A percentile compares a stretch with the other conserved stretches of the same genome.
These are phyloP conservation scores for Wolfiporia cocos DNA, from an alignment of 1,284 basidiomycete species.

Conservation along the genomic window DNA sequence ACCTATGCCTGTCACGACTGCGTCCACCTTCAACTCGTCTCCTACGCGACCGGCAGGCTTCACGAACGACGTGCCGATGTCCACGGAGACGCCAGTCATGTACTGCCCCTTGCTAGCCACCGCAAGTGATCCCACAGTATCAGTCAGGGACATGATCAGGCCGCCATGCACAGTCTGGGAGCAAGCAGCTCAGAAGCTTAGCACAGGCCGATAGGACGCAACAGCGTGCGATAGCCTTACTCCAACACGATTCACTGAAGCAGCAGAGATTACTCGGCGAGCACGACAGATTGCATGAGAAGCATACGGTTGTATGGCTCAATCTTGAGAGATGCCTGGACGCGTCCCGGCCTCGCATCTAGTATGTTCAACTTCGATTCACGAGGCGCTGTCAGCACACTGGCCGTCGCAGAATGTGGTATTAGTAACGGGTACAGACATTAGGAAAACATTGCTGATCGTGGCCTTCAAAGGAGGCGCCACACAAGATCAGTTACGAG, in stretches of 20 bases:
- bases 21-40: conserved; percentile 57
- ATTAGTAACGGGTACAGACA: conserved; percentile 31
- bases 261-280: neutral
- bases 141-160: conserved; percentile 77
- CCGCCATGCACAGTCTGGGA: conserved; percentile 74
- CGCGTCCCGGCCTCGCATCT: conserved; percentile 55
- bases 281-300: neutral
- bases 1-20: conserved; percentile 61
- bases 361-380: conserved; percentile 55
- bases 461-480: conserved; percentile 58
- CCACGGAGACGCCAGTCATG: conserved; percentile 87
- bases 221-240: conserved; percentile 9
- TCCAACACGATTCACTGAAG: conserved; percentile 18
- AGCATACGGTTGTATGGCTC: conserved; percentile 68
- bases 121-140: conserved; percentile 81
- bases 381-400: neutral
- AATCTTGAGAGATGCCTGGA: conserved; percentile 64
- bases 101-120: conserved; percentile 77
- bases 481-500: neutral
- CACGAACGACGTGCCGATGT: conserved; percentile 82
- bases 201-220: too few relatives aligned
- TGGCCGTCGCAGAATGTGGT: neutral
- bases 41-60: conserved; percentile 63
- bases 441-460: conserved; percentile 76
- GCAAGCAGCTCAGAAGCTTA: neutral